A percentile compares a stretch with the other conserved stretches of the same genome.
These are phyloP conservation scores for Aquanectria penicillioides DNA, from an alignment of 2,329 filamentous ascomycete genomes.

Conservation along the genomic window DNA sequence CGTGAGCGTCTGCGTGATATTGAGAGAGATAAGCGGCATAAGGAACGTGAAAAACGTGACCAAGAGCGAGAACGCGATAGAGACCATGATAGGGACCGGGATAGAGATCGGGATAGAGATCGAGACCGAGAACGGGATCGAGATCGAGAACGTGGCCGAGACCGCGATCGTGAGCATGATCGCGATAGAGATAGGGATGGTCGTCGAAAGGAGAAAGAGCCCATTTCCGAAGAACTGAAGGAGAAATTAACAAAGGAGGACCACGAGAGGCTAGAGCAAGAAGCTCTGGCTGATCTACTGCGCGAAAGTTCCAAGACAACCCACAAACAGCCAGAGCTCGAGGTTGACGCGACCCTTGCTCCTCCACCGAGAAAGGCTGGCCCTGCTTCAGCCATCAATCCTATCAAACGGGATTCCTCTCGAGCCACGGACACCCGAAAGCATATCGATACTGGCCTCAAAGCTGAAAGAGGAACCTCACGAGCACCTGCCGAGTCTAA, in stretches of 20 bases:
- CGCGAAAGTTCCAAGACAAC: conserved; percentile 65
- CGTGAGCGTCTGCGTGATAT: conserved; percentile 58
- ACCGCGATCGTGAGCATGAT: conserved; percentile 38
- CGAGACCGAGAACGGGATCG: conserved; percentile 39
- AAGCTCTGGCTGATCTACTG: conserved; percentile 66
- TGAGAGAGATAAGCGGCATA: conserved; percentile 52
- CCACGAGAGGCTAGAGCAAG: conserved; percentile 65
- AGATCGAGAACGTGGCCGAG: conserved; percentile 45
- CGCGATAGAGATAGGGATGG: conserved; percentile 45
- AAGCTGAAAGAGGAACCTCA: conserved; percentile 48
- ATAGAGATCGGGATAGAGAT: conserved; percentile 37
- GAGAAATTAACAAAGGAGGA: conserved; percentile 68
- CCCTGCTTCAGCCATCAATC: conserved; percentile 68
- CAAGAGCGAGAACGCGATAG: conserved; percentile 3
- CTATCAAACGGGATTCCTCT: conserved; percentile 58
- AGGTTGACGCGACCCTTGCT: conserved; percentile 65
- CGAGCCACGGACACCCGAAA: conserved; percentile 56
- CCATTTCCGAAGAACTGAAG: conserved; percentile 57
- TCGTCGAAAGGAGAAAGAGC: conserved; percentile 48
- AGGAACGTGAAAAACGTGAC: conserved; percentile 48
- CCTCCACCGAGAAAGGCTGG: conserved; percentile 63
- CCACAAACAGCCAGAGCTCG: conserved; percentile 62
- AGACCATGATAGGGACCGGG: conserved; percentile 33
- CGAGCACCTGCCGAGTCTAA: conserved; percentile 44
- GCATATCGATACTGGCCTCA: conserved; percentile 42